Evolutionary conservation across 2,329 filamentous ascomycete genomes (phyloP), one percentile per base, ranked within the genome.

Genomic region (Didymella arachidicola): DNA sequence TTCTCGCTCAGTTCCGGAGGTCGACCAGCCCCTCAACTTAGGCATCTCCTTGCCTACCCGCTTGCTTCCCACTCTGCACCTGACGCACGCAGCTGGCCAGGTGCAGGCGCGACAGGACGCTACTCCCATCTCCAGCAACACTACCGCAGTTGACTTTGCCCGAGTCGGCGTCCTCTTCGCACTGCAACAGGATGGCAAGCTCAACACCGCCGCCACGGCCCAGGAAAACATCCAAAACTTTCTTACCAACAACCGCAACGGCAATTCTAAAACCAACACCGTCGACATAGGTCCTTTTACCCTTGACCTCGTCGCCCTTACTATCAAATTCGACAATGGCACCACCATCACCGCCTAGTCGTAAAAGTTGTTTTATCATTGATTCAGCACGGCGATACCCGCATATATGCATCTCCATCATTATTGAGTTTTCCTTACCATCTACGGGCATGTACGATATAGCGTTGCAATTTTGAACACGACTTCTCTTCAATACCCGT

Each of bases 131-230:
- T 74, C 71, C 3, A 76, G 73, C 64, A 75, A 76, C 49, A 66
- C 73, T 2, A 73, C 68, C 0, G 71, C 74, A 1, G 59, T 81
- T 26, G 79, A 82, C 60, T 82, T 83, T 62, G 81, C 81, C 2
- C 76, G 80, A 22, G 64, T 79, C 16, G 77, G 77, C 14, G 77
- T 83, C 14, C 74, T 83, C 4, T 76, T 80, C 36, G 73, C 81
- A 12, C 68, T 83, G 14, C 79, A 82, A 60, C 72, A 77, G 27
- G 76, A 75, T 7, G 70, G 73, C 5, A 67, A 76, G 30, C 59
- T 82, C 1, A 68, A 78, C 44, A 66, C 65, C 3, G 80, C 80
- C 0, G 77, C 78, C 6, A 75, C 63, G 11, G 81, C 80, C 32
- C 81, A 83, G 57, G 74, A 77, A 41, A 72, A 72, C 7, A 67